Conservation (phyloP, 768 basidiomycete species). For the Gelatoporia subvermispora region DNA sequence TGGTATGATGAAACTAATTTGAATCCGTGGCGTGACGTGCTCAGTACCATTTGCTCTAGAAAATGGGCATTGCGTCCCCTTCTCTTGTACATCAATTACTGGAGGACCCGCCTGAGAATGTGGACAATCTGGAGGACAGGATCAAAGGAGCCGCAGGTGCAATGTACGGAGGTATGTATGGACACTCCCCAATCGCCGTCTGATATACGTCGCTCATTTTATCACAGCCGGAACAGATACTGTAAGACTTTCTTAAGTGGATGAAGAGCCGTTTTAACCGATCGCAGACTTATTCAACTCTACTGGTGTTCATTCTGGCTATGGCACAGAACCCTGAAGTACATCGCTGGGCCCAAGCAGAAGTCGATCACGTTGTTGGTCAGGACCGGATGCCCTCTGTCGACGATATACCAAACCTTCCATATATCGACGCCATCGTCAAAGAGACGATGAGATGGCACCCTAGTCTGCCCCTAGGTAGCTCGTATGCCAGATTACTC, state of each 20-base stretch:
- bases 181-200: not conserved
- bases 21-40: too few species aligned
- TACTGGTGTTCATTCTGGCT: constrained; percentile 33
- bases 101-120: constrained; percentile 13
- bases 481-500: too few species aligned
- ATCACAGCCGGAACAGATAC: constrained; percentile 7
- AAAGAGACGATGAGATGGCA: constrained; percentile 19
- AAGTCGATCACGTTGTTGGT: constrained; percentile 36
- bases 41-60: too few species aligned
- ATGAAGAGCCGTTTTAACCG: not conserved
- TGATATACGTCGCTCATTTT: not conserved
- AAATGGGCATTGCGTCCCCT: constrained; percentile 8
- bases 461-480: too few species aligned
- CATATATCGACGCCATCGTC: constrained; percentile 32
- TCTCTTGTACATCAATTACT: constrained; percentile 14
- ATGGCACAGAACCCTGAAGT: constrained; percentile 35
- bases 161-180: constrained; percentile 14
- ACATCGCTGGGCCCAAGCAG: constrained; percentile 33
- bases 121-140: not conserved
- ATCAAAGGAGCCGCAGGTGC: constrained; percentile 3
- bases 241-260: not conserved
- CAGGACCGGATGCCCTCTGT: constrained; percentile 31
- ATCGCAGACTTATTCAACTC: constrained; percentile 26
- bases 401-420: constrained; percentile 25
- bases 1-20: constrained; percentile 7